Conservation (phyloP, 1,284 basidiomycete genomes). For the Sanghuangporus sanghuang region DNA sequence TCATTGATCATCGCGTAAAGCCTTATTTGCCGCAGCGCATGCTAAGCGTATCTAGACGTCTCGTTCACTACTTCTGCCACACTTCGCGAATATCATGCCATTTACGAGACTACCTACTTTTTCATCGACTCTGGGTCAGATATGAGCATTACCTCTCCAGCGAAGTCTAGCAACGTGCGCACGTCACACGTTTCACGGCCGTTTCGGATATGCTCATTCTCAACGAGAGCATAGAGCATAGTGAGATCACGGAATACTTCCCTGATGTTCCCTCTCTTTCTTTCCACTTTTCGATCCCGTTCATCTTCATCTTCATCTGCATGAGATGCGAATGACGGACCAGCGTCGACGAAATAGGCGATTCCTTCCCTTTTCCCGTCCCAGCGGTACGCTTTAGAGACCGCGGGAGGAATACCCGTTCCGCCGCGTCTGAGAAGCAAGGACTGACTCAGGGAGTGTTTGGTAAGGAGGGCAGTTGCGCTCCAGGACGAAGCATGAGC, state of each 20-base stretch:
- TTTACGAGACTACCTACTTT: background rate
- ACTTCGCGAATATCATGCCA: background rate
- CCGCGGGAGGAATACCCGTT: conserved; percentile 39
- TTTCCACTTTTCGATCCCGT: too few relatives aligned
- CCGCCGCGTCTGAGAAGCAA: conserved; percentile 36
- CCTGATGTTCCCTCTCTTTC: too few relatives aligned
- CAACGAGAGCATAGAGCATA: conserved; percentile 39
- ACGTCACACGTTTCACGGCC: conserved; percentile 33
- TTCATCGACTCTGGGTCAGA: conserved; percentile 19
- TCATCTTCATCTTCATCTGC: too few relatives aligned
- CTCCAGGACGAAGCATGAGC: conserved; percentile 56
- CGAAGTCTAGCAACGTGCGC: conserved; percentile 39
- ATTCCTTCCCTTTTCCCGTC: conserved; percentile 57
- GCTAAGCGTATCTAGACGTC: too few relatives aligned
- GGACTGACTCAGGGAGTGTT: conserved; percentile 45
- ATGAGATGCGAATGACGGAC: too few relatives aligned
- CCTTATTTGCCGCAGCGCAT: too few relatives aligned
- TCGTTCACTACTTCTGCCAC: too few relatives aligned
- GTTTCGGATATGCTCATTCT: conserved; percentile 32
- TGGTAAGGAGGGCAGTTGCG: conserved; percentile 44
- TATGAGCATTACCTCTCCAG: conserved; percentile 33
- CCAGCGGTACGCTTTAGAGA: conserved; percentile 58
- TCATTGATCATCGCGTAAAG: too few relatives aligned
- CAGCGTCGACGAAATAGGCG: too few relatives aligned
- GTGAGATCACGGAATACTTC: too few relatives aligned